Base-by-base conservation (phyloP, 306 rosid genomes). In the Echinosophora koreensis region DNA sequence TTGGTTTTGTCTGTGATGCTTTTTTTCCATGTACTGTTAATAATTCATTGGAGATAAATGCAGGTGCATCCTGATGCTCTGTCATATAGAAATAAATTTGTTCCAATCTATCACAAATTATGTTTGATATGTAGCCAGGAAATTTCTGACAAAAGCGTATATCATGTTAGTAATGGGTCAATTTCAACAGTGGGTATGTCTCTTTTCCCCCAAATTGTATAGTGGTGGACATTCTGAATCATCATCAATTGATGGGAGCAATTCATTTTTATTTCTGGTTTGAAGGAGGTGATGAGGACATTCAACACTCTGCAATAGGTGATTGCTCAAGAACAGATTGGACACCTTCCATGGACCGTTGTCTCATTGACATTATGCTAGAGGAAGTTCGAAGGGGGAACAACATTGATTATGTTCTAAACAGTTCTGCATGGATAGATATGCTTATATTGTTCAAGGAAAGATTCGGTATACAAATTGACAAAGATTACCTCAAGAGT, bases 341-440 rank as follows among this genome's bases (percentile, higher is more conserved):
- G 92, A 84, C 90, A 44, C 84, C 88, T 80, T 74, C 80, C 59
- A 84, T 89, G 87, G 87, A 80, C 50, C 87, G 86, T 65, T 80
- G 70, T 77, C 85, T 86, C 76, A 71, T 89, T 67, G 90, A 86
- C 77, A 69, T 86, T 27, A 70, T 86, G 85, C 77, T 86, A 63
- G 79, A 80, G 74, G 83, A 82, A 73, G 81, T 54, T 39, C 81
- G 16, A 13, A 74, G 57, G 71, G 80, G 79, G 74, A 84, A 82
- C 73, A 86, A 76, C 67, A 74, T 82, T 41, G 81, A 86, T 66
- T 55, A 51, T 69, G 76, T 28, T 68, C 17, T 61, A 49, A 85
- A 77, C 71, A 46, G 71, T 68, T 81, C 83, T 72, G 49, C 55
- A 44, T 82, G 90, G 83, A 59, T 72, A 41, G 83, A 80, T 76